phyloP scores from a whole-genome alignment of 2,329 filamentous ascomycete genomes.

The Periconia macrospinosa region DNA sequence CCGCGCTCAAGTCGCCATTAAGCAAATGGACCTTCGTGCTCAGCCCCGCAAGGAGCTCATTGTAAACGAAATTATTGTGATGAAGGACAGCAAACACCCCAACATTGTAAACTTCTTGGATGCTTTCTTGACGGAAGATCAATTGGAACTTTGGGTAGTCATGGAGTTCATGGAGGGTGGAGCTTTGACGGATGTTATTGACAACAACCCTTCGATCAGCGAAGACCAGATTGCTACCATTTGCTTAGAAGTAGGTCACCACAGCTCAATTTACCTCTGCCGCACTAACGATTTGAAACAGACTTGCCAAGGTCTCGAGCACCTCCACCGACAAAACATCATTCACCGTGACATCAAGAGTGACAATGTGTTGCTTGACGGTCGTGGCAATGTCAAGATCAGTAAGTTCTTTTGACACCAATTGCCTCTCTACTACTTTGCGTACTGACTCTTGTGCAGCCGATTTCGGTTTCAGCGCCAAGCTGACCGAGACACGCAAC shows the following conservation, averaged over 20 bases:
- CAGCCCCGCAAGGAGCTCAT: slow-evolving; percentile 98
- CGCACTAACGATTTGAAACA: slow-evolving; percentile 47
- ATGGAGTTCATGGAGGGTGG: slow-evolving; percentile 99
- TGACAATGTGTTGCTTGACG: slow-evolving; percentile 95
- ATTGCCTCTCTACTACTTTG: neutral
- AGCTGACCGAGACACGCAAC: slow-evolving; percentile 92
- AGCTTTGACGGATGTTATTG: slow-evolving; percentile 95
- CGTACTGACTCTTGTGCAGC: slow-evolving; percentile 56
- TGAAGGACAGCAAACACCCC: slow-evolving; percentile 97
- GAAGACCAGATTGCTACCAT: slow-evolving; percentile 99
- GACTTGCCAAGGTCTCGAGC: slow-evolving; percentile 94
- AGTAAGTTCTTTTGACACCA: slow-evolving; percentile 63
- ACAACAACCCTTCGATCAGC: slow-evolving; percentile 91
- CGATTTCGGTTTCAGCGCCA: slow-evolving; percentile 98
- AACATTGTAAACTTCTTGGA: slow-evolving; percentile 99
- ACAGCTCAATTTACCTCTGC: neutral
- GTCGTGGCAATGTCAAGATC: slow-evolving; percentile 94
- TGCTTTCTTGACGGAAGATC: slow-evolving; percentile 93
- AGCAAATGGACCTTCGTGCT: slow-evolving; percentile 98
- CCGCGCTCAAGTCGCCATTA: slow-evolving; percentile 92
- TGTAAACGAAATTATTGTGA: slow-evolving; percentile 99
- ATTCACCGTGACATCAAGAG: slow-evolving; percentile 99
- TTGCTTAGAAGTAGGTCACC: slow-evolving; percentile 79
- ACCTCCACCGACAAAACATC: slow-evolving; percentile 93
- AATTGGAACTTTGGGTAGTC: slow-evolving; percentile 96